Base-by-base conservation (phyloP, 768 basidiomycete species). In the Mrakia hoshinonis region DNA sequence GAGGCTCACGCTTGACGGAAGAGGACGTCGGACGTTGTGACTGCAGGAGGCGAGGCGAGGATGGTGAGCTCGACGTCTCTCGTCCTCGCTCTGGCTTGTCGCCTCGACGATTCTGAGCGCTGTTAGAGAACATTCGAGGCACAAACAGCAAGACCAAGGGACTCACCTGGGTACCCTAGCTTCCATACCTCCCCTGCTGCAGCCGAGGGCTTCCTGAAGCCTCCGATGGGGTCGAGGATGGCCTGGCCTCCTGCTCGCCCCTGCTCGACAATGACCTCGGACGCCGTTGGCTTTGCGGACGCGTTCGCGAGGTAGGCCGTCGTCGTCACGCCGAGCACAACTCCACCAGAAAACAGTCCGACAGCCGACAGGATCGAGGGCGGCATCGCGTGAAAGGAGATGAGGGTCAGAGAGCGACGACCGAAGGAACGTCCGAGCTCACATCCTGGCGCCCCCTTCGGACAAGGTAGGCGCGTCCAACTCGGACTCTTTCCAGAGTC, bases 141-240 rank as follows among this genome's bases (percentile, higher is more conserved):
- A n/a, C n/a, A n/a, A n/a, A n/a, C n/a, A n/a, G n/a, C n/a, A n/a
- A n/a, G n/a, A n/a, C n/a, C n/a, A n/a, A n/a, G n/a, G n/a, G n/a
- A 74, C 84, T 73, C 73, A 91, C 91, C 91, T 74, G 91, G 92
- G 77, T 91, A 84, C 11, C 91, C 91, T 75, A 90, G 87, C 77
- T 87, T 92, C 72, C 92, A 79, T 3, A 87, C 83, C 3, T 84
- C 77, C 0, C 79, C 73, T 24, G 72, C 64, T 46, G 34, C 73
- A 26, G 72, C 64, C 48, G 34, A 52, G 1, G 65, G 38, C 5
- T 48, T 13, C 36, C 48, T 55, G 72, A 51, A 72, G 22, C 60
- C 69, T 55, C 51, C 39, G 20, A 31, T n/a, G 49, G 10, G 4
- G 26, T 24, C 47, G n/a, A 38, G 46, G 24, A 24, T 54, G 11